phyloP scores from a whole-genome alignment of 371 early-diverging fungal genomes.

The Funneliformis caledonium region DNA sequence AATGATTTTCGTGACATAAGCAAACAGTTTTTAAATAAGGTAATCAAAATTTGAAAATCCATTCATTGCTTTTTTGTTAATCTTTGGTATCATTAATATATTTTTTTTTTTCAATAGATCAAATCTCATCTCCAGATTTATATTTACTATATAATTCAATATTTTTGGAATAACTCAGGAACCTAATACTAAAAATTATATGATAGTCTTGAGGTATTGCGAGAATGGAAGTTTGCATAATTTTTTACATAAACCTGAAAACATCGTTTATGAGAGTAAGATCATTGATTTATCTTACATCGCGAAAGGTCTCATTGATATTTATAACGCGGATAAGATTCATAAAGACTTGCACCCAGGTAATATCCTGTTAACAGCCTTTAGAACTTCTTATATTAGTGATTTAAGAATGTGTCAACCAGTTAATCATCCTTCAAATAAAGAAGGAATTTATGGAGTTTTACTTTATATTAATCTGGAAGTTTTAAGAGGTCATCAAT shows the following conservation, averaged over 20 bases:
- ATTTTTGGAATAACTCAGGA: conserved; percentile 8
- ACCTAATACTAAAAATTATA: conserved; percentile 7
- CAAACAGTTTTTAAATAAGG: neutral
- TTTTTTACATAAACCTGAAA: neutral
- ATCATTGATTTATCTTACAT: neutral
- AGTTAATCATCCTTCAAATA: neutral
- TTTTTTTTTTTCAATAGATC: no score
- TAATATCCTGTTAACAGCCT: neutral
- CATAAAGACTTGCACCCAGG: conserved; percentile 16
- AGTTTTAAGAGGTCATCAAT: neutral
- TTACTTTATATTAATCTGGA: neutral
- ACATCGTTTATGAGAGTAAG: neutral
- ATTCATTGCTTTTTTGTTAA: no score
- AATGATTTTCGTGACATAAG: neutral
- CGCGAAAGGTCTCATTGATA: neutral
- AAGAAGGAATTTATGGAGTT: no score
- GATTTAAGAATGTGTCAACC: neutral
- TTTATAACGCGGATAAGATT: neutral
- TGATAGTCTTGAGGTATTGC: conserved; percentile 13
- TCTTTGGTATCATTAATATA: no score
- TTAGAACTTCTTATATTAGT: neutral
- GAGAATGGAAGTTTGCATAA: neutral
- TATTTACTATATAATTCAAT: neutral
- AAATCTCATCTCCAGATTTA: no score
- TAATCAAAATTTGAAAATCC: neutral